Percentiles rank a stretch among this genome's conserved stretches.
Evolutionary conservation across 352 stramenopile genomes (phyloP).

Genomic region (Globisporangium recalcitrans): DNA sequence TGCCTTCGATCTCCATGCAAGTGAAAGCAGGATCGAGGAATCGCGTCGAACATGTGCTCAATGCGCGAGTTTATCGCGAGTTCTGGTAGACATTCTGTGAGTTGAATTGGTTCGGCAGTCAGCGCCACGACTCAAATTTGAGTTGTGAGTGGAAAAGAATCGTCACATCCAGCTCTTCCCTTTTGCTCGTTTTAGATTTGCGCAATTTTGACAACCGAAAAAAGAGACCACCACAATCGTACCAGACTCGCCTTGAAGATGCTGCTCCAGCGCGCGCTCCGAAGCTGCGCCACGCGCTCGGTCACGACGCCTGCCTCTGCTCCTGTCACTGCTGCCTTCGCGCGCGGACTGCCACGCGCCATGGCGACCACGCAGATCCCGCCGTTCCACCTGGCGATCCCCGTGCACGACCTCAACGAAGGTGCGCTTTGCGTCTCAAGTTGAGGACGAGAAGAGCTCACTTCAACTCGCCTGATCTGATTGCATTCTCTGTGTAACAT

Average conservation of each 20-base stretch:
- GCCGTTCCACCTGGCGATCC: constrained; percentile 91
- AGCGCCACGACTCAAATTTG: too few species aligned
- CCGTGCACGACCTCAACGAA: constrained; percentile 91
- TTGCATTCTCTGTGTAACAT: not conserved
- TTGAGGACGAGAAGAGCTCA: not conserved
- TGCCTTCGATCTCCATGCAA: too few species aligned
- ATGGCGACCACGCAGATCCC: constrained; percentile 27
- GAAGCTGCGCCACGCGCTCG: not conserved
- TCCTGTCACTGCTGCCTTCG: too few species aligned
- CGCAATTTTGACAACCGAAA: too few species aligned
- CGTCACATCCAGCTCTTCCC: too few species aligned
- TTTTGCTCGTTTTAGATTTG: too few species aligned
- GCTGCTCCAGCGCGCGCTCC: constrained; percentile 10
- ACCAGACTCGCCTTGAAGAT: not conserved
- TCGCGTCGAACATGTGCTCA: too few species aligned
- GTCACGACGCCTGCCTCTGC: not conserved
- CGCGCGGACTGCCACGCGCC: not conserved
- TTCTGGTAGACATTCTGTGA: too few species aligned
- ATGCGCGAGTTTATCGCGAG: too few species aligned
- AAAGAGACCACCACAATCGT: not conserved
- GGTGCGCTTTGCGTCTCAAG: constrained; percentile 21
- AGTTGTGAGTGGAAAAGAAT: too few species aligned
- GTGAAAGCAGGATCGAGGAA: too few species aligned
- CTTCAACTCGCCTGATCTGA: not conserved
- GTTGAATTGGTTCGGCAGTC: too few species aligned